Conservation (phyloP, 2,329 filamentous ascomycete species). For the Xylariomycetidae sp. region DNA sequence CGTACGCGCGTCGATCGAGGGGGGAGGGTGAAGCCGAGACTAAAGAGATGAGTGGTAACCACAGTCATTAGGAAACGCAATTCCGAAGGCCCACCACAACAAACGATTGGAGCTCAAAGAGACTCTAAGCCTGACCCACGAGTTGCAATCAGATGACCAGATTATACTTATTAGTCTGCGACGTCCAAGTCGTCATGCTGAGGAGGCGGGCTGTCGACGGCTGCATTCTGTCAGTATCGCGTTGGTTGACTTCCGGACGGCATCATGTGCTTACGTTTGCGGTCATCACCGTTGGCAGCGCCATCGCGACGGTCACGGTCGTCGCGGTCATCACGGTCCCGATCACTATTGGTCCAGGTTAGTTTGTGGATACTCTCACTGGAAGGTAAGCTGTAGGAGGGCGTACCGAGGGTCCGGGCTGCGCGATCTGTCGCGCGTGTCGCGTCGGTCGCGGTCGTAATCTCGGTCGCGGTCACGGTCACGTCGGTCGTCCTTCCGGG, state of each 20-base stretch:
- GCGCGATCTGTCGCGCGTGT: constrained; percentile 60
- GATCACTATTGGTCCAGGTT: too few relatives aligned
- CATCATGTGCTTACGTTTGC: constrained; percentile 73
- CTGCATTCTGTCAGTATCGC: constrained; percentile 24
- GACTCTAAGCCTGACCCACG: too few relatives aligned
- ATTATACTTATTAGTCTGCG: constrained; percentile 59
- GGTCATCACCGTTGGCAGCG: constrained; percentile 77
- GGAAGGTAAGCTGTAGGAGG: constrained; percentile 4
- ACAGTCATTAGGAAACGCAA: too few relatives aligned
- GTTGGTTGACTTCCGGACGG: constrained; percentile 11
- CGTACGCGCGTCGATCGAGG: too few relatives aligned
- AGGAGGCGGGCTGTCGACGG: constrained; percentile 71
- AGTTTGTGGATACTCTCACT: too few relatives aligned
- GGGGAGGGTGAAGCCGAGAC: too few relatives aligned
- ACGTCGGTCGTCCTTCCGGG: constrained; percentile 80
- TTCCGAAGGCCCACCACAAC: constrained; percentile 9
- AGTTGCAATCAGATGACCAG: constrained; percentile 10
- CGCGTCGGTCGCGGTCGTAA: constrained; percentile 46
- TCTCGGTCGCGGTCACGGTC: constrained; percentile 64
- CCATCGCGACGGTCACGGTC: constrained; percentile 71
- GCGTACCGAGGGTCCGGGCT: constrained; percentile 50
- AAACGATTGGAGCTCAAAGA: too few relatives aligned
- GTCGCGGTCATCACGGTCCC: constrained; percentile 61
- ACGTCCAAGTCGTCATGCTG: constrained; percentile 94
- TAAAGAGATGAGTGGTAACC: constrained; percentile 25